Evolutionary conservation across 164 flowering plant genomes (phyloP), one percentile per base, ranked within the genome.

Genomic region (Hamamelis virginiana): DNA sequence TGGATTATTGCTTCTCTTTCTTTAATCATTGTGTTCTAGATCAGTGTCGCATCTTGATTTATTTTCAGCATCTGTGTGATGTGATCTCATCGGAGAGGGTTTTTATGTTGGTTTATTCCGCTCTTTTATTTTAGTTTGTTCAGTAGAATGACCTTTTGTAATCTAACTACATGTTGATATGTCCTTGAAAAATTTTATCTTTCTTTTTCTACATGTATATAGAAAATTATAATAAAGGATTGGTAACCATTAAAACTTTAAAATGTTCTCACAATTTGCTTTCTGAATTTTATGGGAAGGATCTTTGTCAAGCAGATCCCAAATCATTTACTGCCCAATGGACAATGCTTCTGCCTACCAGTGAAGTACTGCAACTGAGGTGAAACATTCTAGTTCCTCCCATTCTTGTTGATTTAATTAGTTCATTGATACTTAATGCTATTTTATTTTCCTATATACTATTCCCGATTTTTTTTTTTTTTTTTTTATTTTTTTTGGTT

Each of bases 221-320:
- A 19, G 58, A 52, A 19, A 44, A 12, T 16, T 1, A 21, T 5
- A 57, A 14, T 57, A 6, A 38, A 67, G 51, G 26, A 9, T 45
- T 12, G 44, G 58, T 25, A 59, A 26, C 19, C 11, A 23, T 41
- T 10, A 19, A 22, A 38, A 9, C 4, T 19, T 28, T 43, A 53
- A 22, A 11, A 9, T 62, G 27, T 62, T 22, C 22, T 16, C 48
- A 33, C 43, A 23, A 28, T 28, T 70, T 71, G 27, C 23, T 33
- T 73, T 63, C 41, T 27, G 33, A 9, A 59, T 67, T 41, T 68
- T 64, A 27, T 69, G 76, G 69, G 73, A 62, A 95, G 97, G 96
- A 91, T 85, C 90, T 95, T 50, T 91, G 91, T 75, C 88, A 81
- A 83, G 92, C 91, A 77, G 97, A 92, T 78, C 85, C 90, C 8